Conservation (phyloP, 768 basidiomycete genomes). For the Gyrodon lividus region DNA sequence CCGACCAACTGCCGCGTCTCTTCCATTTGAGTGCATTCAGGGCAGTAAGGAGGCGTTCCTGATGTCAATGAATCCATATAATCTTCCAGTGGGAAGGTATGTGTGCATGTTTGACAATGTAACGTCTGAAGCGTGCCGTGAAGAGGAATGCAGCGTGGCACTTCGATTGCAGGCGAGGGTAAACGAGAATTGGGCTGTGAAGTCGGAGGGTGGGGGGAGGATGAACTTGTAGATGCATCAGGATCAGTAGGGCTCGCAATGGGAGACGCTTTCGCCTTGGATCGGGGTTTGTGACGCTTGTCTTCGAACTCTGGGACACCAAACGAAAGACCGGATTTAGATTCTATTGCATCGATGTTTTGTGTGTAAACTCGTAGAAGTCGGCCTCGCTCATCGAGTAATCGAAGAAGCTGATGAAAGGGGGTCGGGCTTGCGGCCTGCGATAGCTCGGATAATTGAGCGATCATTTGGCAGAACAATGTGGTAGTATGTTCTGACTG, state of each 20-base stretch:
- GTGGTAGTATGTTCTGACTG: slow-evolving; percentile 75
- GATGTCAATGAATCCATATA: slow-evolving; percentile 58
- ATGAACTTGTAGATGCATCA: slow-evolving; percentile 10
- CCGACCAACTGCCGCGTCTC: slow-evolving; percentile 68
- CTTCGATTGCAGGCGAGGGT: slow-evolving; percentile 53
- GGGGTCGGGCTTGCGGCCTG: slow-evolving; percentile 72
- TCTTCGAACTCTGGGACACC: slow-evolving; percentile 74
- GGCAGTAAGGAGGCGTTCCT: slow-evolving; percentile 73
- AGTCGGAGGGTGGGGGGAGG: slow-evolving; percentile 13
- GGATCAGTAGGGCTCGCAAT: slow-evolving; percentile 14
- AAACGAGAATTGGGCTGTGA: slow-evolving; percentile 37
- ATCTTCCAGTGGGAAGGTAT: slow-evolving; percentile 62
- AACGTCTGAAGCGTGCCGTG: slow-evolving; percentile 82
- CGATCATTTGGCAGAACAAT: slow-evolving; percentile 88
- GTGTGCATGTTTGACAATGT: slow-evolving; percentile 79
- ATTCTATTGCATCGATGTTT: slow-evolving; percentile 89
- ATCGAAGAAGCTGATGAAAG: slow-evolving; percentile 74
- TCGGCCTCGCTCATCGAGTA: slow-evolving; percentile 71
- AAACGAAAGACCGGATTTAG: slow-evolving; percentile 81
- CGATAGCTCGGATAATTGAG: slow-evolving; percentile 72
- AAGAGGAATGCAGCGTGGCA: slow-evolving; percentile 83
- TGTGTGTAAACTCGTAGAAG: slow-evolving; percentile 90
- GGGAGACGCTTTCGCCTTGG: slow-evolving; percentile 40
- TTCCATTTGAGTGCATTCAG: slow-evolving; percentile 72
- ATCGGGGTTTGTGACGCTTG: slow-evolving; percentile 52